Evolutionary conservation across 306 rosid species (phyloP), one percentile per base, ranked within the genome.

Genomic region (Glycine tomentella): DNA sequence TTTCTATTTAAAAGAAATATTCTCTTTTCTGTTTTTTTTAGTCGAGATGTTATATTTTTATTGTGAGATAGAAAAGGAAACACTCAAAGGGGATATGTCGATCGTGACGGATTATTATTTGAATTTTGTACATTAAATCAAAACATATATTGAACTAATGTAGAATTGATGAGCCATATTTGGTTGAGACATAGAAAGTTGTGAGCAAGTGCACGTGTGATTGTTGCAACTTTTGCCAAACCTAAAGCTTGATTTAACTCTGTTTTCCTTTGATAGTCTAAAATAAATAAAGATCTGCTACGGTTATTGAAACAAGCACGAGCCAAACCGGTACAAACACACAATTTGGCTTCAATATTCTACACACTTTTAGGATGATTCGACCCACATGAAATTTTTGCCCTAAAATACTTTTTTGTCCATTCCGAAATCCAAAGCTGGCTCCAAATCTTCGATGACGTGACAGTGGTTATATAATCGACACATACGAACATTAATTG

Each of bases 331-430:
- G 7, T 69, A 48, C 36, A 62, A 66, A 82, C 38, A 82, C 59
- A 74, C 53, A 50, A 9, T 62, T 16, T 69, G 16, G 55, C 68
- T 49, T 7, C 33, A 77, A 78, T 51, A 42, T 67, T 78, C 38
- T 14, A 6, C 84, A 78, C 67, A 79, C 68, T 38, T 82, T 82
- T 46, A 46, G 4, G 9, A 83, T 77, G 86, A 62, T 12, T 45
- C 6, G 3, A 52, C 58, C 66, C 16, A 68, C 80, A 75, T 82
- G 79, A 79, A n/a, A 14, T 25, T 25, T 58, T 74, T 36, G 31
- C 7, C 67, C 44, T 64, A 69, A 74, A 69, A 10, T 48, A 17
- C 7, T 36, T 40, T 7, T 73, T 68, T 57, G 0, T 11, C 11
- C 36, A 72, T n/a, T 57, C 16, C 70, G 74, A 82, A 74, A 64